Evolutionary conservation across 495 filamentous ascomycete genomes (phyloP), one percentile per base, ranked within the genome.

Genomic region (Entonaema liquescens): DNA sequence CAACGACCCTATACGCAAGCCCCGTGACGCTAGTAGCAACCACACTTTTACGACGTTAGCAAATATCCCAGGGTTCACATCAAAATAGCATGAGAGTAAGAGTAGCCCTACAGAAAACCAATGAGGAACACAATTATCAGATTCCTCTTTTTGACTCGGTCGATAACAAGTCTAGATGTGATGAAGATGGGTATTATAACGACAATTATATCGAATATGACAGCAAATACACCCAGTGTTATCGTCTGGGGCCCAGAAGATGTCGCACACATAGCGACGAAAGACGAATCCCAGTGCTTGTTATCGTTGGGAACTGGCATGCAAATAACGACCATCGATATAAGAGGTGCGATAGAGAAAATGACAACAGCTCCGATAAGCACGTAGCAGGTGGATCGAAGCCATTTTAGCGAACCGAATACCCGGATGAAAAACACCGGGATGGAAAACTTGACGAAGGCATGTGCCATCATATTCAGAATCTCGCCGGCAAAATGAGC

Each of bases 1-100:
- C 29, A 7, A 35, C 19, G 33, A 57, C 38, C 38, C 54, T 57
- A 35, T 57, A 57, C 31, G 29, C 54, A 0, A 57, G 31, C 0
- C 54, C 54, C 1, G 54, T 36, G 7, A 57, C 19, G 17, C 54
- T 57, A 12, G 54, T 31, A 35, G 54, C 54, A 35, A 57, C 54
- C 5, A 57, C 29, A 2, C 54, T 57, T 36, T 7, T 23, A 8
- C 38, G 2, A 25, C 15, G 17, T 57, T 12, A 57, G 54, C 12
- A 57, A 28, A 36, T 57, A 26, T 36, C 12, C 11, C 1, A 26
- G 19, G 23, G n/a, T 19, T 57, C 1, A 2, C 19, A 25, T 57
- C 3, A 2, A 38, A 3, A 6, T 25, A 0, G 11, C 5, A 28
- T n/a, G 25, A 9, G 5, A 33, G 31, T 33, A 29, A 8, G n/a